Evolutionary conservation across 2,329 filamentous ascomycete species (phyloP), one percentile per base, ranked within the genome.

Genomic region (Sporothrix variecibatus): DNA sequence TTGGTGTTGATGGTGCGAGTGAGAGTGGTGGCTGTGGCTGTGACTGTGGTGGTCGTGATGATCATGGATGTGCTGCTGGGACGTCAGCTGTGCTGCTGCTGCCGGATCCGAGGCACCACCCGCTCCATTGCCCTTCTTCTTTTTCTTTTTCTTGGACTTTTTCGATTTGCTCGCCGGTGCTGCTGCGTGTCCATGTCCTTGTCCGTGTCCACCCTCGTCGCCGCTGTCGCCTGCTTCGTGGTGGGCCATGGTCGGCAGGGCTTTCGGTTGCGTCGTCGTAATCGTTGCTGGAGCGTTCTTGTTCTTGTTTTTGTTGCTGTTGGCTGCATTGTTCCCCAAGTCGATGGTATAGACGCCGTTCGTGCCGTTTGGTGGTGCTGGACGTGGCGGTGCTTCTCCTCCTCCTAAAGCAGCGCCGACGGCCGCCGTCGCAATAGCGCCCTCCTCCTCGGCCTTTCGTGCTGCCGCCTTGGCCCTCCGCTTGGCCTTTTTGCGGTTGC

Each of bases 401-500:
- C 17, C 31, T 38, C 31, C 40, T 31, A n/a, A 28, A 1, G 62
- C 11, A 1, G 67, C 17, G 6, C 20, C 49, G 23, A 23, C 20
- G 15, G 38, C 34, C 2, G 53, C 23, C n/a, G 34, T 38, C 53
- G n/a, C n/a, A 12, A 23, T 11, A 34, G 23, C 26, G 7, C 58
- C 8, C 12, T 68, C 85, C 43, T 86, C 86, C 62, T 87, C 89
- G 40, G 60, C 72, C 8, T 89, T 89, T 80, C 76, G 75, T 40
- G 91, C 92, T 43, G 93, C 92, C 46, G 92, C 93, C 83, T 98
- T 98, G 80, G 93, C 92, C 77, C 95, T 90, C 78, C 95, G 90
- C 87, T 97, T 98, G 82, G 96, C 93, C 86, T 98, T 98, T 87
- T 98, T 98, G 81, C 93, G 91, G 84, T 97, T 98, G 71, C 95